phyloP scores from a whole-genome alignment of 495 filamentous ascomycete genomes.

The Tetracladium setigerum region DNA sequence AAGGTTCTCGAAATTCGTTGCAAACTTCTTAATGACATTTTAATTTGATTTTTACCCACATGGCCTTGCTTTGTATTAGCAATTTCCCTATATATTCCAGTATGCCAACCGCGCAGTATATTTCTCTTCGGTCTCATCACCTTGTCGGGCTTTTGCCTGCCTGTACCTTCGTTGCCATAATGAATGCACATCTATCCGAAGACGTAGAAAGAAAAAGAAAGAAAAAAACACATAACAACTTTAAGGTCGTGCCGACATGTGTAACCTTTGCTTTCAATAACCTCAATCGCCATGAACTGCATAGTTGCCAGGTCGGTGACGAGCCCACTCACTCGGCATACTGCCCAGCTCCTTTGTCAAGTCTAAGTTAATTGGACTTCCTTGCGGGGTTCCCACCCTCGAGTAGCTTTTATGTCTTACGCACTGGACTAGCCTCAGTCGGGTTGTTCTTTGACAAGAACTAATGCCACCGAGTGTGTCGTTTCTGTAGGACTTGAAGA shows the following conservation, averaged over 20 bases:
- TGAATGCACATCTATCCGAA: conserved; percentile 1
- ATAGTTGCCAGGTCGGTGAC: conserved; percentile 2
- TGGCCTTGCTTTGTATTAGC: conserved; percentile 6
- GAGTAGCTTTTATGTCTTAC: too few relatives aligned
- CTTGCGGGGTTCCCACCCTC: conserved; percentile 13
- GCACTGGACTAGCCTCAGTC: too few relatives aligned
- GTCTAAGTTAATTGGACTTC: conserved; percentile 28
- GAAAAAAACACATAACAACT: too few relatives aligned
- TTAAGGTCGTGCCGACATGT: too few relatives aligned
- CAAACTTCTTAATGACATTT: conserved; percentile 9
- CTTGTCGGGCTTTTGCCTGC: conserved; percentile 8
- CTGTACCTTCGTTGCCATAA: background rate
- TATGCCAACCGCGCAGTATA: conserved; percentile 13
- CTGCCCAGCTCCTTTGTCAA: conserved; percentile 15
- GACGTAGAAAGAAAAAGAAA: conserved; percentile 4
- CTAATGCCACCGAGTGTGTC: too few relatives aligned
- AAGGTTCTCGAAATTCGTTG: conserved; percentile 5
- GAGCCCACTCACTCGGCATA: background rate
- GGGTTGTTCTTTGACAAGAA: too few relatives aligned
- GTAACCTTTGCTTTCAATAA: background rate
- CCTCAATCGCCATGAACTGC: conserved; percentile 5
- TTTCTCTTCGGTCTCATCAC: conserved; percentile 9
- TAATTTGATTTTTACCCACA: conserved; percentile 11
- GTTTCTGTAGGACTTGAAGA: too few relatives aligned
- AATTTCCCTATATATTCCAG: conserved; percentile 10